phyloP scores from a whole-genome alignment of 192 early-diverging fungal genomes.

The Borealophlyctis nickersoniae region DNA sequence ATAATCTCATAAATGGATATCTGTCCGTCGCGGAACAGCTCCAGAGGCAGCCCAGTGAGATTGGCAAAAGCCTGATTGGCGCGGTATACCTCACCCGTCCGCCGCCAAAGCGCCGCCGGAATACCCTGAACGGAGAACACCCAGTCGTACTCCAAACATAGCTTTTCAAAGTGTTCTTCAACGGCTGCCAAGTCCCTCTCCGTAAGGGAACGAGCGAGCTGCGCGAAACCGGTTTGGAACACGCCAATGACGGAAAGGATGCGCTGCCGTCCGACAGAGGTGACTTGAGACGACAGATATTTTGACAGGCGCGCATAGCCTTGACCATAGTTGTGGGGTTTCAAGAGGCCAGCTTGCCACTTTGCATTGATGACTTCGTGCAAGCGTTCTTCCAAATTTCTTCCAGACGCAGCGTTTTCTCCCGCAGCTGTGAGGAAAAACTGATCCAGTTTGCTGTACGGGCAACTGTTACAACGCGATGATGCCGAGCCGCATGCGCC shows the following conservation, averaged over 20 bases:
- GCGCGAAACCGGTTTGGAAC: constrained; percentile 79
- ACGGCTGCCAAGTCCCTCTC: constrained; percentile 83
- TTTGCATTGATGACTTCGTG: constrained; percentile 85
- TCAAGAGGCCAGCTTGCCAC: constrained; percentile 81
- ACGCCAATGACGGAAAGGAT: constrained; percentile 76
- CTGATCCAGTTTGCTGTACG: constrained; percentile 37
- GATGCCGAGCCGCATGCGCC: background rate
- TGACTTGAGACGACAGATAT: constrained; percentile 69
- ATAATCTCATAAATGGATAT: constrained; percentile 41
- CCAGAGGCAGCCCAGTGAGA: constrained; percentile 69
- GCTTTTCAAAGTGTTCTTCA: constrained; percentile 84
- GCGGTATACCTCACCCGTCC: constrained; percentile 91
- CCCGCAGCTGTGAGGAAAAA: constrained; percentile 84
- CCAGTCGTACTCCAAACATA: constrained; percentile 84
- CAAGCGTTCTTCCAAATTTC: constrained; percentile 44
- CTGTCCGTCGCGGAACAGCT: constrained; percentile 67
- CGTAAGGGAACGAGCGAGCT: constrained; percentile 74
- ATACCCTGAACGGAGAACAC: constrained; percentile 85
- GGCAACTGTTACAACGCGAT: constrained; percentile 8
- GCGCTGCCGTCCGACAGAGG: constrained; percentile 46
- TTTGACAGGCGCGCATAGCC: constrained; percentile 78
- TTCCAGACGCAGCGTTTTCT: background rate
- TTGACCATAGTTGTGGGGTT: constrained; percentile 84
- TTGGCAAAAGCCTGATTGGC: constrained; percentile 85
- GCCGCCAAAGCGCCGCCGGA: constrained; percentile 86